Conservation (phyloP, 352 stramenopile genomes). For the Phytophthora hybrid region DNA sequence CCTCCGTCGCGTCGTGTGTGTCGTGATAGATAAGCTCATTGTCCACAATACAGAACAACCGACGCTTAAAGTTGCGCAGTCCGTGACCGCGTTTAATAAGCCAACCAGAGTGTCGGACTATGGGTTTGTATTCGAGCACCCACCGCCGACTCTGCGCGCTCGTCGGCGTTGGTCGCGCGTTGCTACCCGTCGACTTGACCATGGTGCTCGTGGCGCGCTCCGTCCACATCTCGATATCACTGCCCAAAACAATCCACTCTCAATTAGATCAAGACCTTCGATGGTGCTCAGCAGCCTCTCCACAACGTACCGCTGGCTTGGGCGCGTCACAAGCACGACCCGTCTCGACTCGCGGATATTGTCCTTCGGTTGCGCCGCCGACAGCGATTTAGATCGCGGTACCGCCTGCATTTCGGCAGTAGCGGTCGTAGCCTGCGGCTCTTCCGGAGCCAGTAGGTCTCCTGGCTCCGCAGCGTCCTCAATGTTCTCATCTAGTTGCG, state of each 20-base stretch:
- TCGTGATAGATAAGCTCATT: slow-evolving; percentile 90
- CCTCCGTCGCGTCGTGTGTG: slow-evolving; percentile 76
- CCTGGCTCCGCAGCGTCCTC: slow-evolving; percentile 11
- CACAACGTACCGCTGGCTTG: slow-evolving; percentile 65
- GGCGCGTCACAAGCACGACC: slow-evolving; percentile 78
- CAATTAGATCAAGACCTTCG: slow-evolving; percentile 13
- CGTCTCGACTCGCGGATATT: slow-evolving; percentile 45
- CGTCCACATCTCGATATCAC: slow-evolving; percentile 85
- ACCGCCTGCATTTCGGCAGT: slow-evolving; percentile 10
- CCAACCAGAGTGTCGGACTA: slow-evolving; percentile 86
- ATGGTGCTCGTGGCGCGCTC: slow-evolving; percentile 82
- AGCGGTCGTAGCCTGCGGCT: slow-evolving; percentile 10
- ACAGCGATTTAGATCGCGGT: slow-evolving; percentile 14
- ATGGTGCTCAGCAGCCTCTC: slow-evolving; percentile 6
- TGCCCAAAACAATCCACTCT: slow-evolving; percentile 30
- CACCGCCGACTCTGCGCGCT: slow-evolving; percentile 71
- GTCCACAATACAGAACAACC: slow-evolving; percentile 88
- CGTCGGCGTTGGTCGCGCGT: slow-evolving; percentile 50
- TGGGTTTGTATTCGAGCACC: slow-evolving; percentile 86
- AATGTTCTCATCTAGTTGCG: slow-evolving; percentile 25
- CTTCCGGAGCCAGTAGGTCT: slow-evolving; percentile 9
- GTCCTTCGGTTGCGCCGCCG: slow-evolving; percentile 20
- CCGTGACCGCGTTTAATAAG: slow-evolving; percentile 87
- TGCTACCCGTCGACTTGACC: slow-evolving; percentile 63
- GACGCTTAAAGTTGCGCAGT: slow-evolving; percentile 86